A percentile compares a stretch with the other conserved stretches of the same genome.
Conservation (phyloP, 2,329 filamentous ascomycete genomes). For the Colletotrichum spaethianum region DNA sequence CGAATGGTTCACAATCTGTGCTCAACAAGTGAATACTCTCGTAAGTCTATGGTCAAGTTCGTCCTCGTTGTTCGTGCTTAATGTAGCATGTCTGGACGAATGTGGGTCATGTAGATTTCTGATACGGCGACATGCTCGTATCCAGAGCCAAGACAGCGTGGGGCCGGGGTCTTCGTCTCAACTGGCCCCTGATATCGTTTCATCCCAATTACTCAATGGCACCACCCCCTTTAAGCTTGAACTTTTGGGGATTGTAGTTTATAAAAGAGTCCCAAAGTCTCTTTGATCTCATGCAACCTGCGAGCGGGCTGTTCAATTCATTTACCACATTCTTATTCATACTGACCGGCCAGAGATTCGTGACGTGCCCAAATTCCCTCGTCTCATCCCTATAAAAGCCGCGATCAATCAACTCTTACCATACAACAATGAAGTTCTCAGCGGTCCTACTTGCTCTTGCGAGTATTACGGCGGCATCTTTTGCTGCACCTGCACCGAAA, state of each 20-base stretch:
- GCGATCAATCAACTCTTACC: neutral
- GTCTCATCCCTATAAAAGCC: neutral
- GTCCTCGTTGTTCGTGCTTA: no score
- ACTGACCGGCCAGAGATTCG: slow-evolving; percentile 27
- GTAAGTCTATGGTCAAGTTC: no score
- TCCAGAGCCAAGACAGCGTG: neutral
- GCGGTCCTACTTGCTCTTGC: slow-evolving; percentile 7
- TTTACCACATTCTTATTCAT: neutral
- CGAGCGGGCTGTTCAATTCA: slow-evolving; percentile 6
- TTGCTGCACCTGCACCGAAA: slow-evolving; percentile 9
- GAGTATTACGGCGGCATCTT: neutral
- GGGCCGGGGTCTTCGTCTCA: slow-evolving; percentile 31
- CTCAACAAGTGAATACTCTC: no score
- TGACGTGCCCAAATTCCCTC: neutral
- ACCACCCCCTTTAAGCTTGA: slow-evolving; percentile 18
- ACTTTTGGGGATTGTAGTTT: neutral
- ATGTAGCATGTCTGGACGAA: neutral
- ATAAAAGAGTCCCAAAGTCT: neutral
- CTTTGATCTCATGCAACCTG: no score
- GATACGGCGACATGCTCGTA: slow-evolving; percentile 11
- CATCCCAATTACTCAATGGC: slow-evolving; percentile 4
- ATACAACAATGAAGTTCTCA: slow-evolving; percentile 14
- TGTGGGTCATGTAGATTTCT: neutral
- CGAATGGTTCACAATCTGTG: no score
- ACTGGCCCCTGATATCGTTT: slow-evolving; percentile 25